These are phyloP conservation scores for Solanum megistacrolobum DNA, from an alignment of 257 asterid species.

Conservation along the genomic window DNA sequence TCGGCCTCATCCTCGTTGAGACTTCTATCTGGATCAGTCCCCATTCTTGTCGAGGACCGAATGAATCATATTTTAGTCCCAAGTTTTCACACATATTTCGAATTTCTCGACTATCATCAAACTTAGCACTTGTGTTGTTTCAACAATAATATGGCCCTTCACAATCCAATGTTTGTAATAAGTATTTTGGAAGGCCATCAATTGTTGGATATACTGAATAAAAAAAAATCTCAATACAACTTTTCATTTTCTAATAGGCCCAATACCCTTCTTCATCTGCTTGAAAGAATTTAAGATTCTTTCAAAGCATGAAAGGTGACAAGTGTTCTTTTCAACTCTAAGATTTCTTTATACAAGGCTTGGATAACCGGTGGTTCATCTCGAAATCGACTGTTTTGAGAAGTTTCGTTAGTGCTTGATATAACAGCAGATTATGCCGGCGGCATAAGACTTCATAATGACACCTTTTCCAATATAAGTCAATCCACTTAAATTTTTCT, in stretches of 20 bases:
- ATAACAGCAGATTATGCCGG: not conserved
- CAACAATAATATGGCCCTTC: not conserved
- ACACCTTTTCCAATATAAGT: not conserved
- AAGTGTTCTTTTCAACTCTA: not conserved
- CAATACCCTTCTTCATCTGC: not conserved
- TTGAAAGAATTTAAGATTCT: not conserved
- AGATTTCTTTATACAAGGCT: not conserved
- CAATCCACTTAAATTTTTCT: not conserved
- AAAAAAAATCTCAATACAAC: not conserved
- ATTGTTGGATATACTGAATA: not conserved
- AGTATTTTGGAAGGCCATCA: not conserved
- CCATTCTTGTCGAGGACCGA: not conserved
- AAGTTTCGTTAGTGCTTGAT: not conserved
- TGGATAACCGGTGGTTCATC: not conserved
- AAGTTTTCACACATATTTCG: not conserved
- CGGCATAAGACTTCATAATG: not conserved
- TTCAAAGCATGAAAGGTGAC: not conserved
- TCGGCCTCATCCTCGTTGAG: not conserved
- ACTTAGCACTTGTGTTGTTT: not conserved
- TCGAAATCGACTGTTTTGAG: not conserved
- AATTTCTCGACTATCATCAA: not conserved
- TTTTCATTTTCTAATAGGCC: not conserved
- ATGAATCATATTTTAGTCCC: not conserved
- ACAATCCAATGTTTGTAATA: not conserved
- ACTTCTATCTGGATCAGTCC: not conserved